These are phyloP conservation scores for Casuarina equisetifolia DNA, from an alignment of 306 rosid genomes.

Conservation along the genomic window DNA sequence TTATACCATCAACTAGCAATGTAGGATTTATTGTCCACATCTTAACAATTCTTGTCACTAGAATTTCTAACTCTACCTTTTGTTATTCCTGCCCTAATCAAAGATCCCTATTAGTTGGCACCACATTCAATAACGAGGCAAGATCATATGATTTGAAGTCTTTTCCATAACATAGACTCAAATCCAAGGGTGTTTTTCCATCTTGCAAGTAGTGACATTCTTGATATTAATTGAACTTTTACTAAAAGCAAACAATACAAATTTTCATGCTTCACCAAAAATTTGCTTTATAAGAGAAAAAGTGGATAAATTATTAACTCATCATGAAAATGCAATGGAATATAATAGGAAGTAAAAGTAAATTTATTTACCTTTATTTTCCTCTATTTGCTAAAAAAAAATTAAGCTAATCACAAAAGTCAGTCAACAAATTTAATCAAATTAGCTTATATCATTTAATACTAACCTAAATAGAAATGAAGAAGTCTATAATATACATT, in stretches of 20 bases:
- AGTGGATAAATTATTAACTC: not conserved
- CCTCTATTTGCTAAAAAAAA: not conserved
- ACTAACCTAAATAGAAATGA: not conserved
- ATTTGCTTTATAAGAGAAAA: not conserved
- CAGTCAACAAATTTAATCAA: not conserved
- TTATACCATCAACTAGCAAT: slow-evolving; percentile 11
- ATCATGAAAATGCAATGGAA: not conserved
- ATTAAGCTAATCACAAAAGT: not conserved
- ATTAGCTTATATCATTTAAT: not conserved
- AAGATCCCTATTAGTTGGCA: slow-evolving; percentile 41
- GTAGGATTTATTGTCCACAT: no score
- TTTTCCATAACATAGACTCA: slow-evolving; percentile 81
- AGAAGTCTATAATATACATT: not conserved
- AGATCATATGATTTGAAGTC: slow-evolving; percentile 86
- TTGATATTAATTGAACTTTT: slow-evolving; percentile 4
- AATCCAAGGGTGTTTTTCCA: slow-evolving; percentile 80
- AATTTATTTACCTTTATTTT: not conserved
- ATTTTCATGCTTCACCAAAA: not conserved
- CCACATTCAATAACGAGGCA: slow-evolving; percentile 64
- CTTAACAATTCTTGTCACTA: slow-evolving; percentile 7
- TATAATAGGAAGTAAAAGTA: not conserved
- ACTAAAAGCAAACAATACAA: slow-evolving; percentile 4
- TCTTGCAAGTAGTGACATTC: slow-evolving; percentile 53
- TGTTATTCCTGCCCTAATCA: slow-evolving; percentile 28
- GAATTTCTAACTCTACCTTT: slow-evolving; percentile 14